Conservation (phyloP, 1,284 basidiomycete genomes). For the Cronartium quercuum region DNA sequence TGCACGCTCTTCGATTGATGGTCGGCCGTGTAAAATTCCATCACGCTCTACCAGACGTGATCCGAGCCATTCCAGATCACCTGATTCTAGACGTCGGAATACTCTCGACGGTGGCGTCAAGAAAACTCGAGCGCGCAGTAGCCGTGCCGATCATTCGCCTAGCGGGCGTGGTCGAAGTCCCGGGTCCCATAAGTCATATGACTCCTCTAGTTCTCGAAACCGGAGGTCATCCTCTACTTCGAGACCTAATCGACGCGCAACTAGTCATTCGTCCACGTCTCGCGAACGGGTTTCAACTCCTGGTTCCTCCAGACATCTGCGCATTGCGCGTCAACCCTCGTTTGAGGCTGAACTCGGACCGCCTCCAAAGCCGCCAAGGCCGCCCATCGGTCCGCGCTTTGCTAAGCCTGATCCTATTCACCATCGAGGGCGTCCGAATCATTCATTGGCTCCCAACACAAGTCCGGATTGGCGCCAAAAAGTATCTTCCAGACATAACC, state of each 20-base stretch:
- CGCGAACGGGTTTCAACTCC: slow-evolving; percentile 22
- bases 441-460: background rate
- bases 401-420: background rate
- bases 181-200: slow-evolving; percentile 5
- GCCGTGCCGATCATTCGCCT: slow-evolving; percentile 6
- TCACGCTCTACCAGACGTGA: slow-evolving; percentile 12
- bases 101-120: background rate
- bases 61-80: slow-evolving; percentile 19
- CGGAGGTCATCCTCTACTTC: slow-evolving; percentile 29
- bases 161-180: slow-evolving; percentile 7
- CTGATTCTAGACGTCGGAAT: slow-evolving; percentile 7
- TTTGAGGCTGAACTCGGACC: slow-evolving; percentile 13
- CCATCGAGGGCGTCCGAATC: background rate
- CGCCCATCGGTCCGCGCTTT: slow-evolving; percentile 33
- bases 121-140: background rate
- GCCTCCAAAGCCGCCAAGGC: slow-evolving; percentile 13
- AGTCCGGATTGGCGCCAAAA: background rate
- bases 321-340: slow-evolving; percentile 6
- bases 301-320: background rate
- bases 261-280: slow-evolving; percentile 24
- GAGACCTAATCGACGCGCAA: slow-evolving; percentile 18
- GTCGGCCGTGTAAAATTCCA: slow-evolving; percentile 11
- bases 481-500: background rate
- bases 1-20: slow-evolving; percentile 18
- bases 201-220: background rate